These are phyloP conservation scores for Termitomyces sp. DNA, from an alignment of 768 basidiomycete genomes.

Conservation along the genomic window DNA sequence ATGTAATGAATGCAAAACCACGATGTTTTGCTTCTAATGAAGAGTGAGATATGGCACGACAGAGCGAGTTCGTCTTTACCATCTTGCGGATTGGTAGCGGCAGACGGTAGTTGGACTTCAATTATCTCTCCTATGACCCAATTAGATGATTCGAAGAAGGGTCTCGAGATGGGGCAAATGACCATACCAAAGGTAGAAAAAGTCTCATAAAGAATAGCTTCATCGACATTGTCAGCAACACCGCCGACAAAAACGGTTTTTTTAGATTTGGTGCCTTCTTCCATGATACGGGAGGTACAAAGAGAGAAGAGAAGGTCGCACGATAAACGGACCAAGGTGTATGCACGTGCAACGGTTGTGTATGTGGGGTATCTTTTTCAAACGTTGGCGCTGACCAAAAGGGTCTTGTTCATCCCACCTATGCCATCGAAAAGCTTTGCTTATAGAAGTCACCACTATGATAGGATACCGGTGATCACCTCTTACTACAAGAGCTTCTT, in stretches of 20 bases:
- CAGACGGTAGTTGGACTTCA: slow-evolving; percentile 85
- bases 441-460: background rate
- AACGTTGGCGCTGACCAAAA: slow-evolving; percentile 16
- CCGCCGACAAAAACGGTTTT: slow-evolving; percentile 86
- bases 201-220: slow-evolving; percentile 66
- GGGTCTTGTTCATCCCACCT: slow-evolving; percentile 23
- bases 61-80: slow-evolving; percentile 33
- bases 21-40: slow-evolving; percentile 68
- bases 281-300: slow-evolving; percentile 43
- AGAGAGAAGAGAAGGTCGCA: slow-evolving; percentile 34
- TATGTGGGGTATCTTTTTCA: slow-evolving; percentile 7
- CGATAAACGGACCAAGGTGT: slow-evolving; percentile 29
- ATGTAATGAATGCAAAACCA: slow-evolving; percentile 94
- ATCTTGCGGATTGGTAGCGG: slow-evolving; percentile 66
- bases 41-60: slow-evolving; percentile 2
- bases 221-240: slow-evolving; percentile 81
- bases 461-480: background rate
- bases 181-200: slow-evolving; percentile 86
- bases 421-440: background rate
- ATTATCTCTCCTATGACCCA: slow-evolving; percentile 75
- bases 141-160: slow-evolving; percentile 9
- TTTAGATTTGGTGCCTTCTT: slow-evolving; percentile 81
- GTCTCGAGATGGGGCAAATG: background rate
- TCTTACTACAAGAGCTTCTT: background rate
- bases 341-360: slow-evolving; percentile 23